Evolutionary conservation across 768 basidiomycete genomes (phyloP).

Genomic region (Mycena sanguinolenta): DNA sequence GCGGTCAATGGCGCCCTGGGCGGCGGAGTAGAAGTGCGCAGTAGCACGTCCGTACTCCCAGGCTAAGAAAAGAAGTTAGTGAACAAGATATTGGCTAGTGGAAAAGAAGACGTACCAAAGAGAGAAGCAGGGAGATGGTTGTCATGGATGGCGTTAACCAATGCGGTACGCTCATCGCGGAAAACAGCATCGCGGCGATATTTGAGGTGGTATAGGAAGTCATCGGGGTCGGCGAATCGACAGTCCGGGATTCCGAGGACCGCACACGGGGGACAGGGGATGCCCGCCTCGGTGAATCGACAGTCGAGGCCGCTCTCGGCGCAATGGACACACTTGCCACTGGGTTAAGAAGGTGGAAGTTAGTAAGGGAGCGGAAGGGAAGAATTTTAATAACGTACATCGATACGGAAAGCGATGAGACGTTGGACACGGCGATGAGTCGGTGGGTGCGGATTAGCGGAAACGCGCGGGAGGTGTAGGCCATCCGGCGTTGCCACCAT

Average conservation of each 20-base stretch:
- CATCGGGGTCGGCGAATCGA: not conserved
- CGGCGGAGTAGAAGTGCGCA: not conserved
- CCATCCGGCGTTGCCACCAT: too few species aligned
- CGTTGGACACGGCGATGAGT: too few species aligned
- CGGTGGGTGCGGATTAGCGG: not conserved
- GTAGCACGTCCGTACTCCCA: too few species aligned
- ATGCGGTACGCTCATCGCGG: too few species aligned
- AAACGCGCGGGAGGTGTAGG: too few species aligned
- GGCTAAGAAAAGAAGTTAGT: too few species aligned
- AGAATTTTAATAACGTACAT: too few species aligned
- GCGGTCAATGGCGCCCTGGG: conserved; percentile 10
- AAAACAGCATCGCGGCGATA: not conserved
- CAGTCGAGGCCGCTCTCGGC: not conserved
- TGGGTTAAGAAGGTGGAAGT: not conserved
- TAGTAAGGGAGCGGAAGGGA: not conserved
- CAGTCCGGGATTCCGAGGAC: conserved; percentile 10
- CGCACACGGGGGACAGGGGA: conserved; percentile 11
- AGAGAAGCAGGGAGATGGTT: not conserved
- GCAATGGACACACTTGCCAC: not conserved
- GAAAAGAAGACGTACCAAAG: too few species aligned
- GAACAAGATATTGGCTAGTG: too few species aligned
- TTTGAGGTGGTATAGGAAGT: not conserved
- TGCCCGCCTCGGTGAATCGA: conserved; percentile 1
- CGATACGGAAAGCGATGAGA: too few species aligned
- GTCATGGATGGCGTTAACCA: too few species aligned